These are phyloP conservation scores for Euclidium syriacum DNA, from an alignment of 345 rosid genomes.

Conservation along the genomic window DNA sequence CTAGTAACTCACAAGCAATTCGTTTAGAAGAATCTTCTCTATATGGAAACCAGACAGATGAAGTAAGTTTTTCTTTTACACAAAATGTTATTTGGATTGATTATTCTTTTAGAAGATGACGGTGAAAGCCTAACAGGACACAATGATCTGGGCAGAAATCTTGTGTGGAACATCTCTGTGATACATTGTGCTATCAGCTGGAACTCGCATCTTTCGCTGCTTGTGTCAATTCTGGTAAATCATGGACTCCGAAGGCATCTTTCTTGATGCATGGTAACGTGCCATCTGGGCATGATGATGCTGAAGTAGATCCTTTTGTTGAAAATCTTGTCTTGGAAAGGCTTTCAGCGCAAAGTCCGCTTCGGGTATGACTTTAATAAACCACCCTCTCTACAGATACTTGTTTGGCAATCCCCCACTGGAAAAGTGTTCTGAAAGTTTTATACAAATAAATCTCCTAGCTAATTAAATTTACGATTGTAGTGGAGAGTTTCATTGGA, in stretches of 20 bases:
- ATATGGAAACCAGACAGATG: slow-evolving; percentile 57
- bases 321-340: slow-evolving; percentile 94
- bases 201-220: slow-evolving; percentile 89
- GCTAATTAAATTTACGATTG: neutral
- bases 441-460: slow-evolving; percentile 5
- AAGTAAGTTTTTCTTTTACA: slow-evolving; percentile 39
- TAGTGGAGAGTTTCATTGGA: neutral
- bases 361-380: slow-evolving; percentile 53
- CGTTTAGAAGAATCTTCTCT: slow-evolving; percentile 74
- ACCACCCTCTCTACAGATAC: neutral
- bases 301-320: slow-evolving; percentile 66
- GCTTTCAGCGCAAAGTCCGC: slow-evolving; percentile 90
- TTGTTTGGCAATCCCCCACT: neutral
- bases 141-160: slow-evolving; percentile 57
- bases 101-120: slow-evolving; percentile 11
- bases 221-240: slow-evolving; percentile 74
- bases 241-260: slow-evolving; percentile 74
- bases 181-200: slow-evolving; percentile 76
- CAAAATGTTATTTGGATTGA: neutral
- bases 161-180: slow-evolving; percentile 79
- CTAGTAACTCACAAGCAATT: slow-evolving; percentile 54
- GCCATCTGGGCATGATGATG: slow-evolving; percentile 43
- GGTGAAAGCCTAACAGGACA: slow-evolving; percentile 25
- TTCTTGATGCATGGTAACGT: slow-evolving; percentile 56
- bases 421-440: neutral